Evolutionary conservation across 2,329 filamentous ascomycete species (phyloP).

Genomic region (Biscogniauxia marginata): DNA sequence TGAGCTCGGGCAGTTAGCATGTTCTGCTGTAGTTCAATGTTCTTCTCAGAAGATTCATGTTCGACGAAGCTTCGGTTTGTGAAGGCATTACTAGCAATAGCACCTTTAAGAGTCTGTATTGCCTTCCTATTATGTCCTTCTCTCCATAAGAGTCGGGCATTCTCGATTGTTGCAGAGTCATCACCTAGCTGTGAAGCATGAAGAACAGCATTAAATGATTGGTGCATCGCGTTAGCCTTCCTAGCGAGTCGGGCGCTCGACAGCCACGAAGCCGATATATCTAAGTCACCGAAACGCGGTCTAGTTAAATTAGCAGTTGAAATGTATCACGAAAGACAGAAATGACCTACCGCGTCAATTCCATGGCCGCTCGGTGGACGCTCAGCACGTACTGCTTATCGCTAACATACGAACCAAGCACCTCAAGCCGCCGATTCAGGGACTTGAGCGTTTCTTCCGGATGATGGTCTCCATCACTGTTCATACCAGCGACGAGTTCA

Average conservation of each 20-base stretch:
- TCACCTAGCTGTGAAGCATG: constrained; percentile 84
- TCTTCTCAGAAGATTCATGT: constrained; percentile 39
- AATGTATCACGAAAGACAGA: constrained; percentile 3
- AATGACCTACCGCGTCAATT: constrained; percentile 62
- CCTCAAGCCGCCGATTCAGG: constrained; percentile 76
- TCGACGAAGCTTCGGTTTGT: constrained; percentile 44
- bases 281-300: constrained; percentile 63
- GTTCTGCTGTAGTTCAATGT: constrained; percentile 50
- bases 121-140: constrained; percentile 93
- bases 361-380: constrained; percentile 83
- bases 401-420: constrained; percentile 82
- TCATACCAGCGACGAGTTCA: constrained; percentile 65
- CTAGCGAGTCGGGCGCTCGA: constrained; percentile 81
- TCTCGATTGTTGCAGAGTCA: constrained; percentile 87
- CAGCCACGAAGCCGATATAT: constrained; percentile 83
- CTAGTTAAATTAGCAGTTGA: constrained; percentile 38
- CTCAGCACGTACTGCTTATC: constrained; percentile 95
- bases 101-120: constrained; percentile 84
- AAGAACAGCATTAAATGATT: constrained; percentile 90
- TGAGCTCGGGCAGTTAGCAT: constrained; percentile 75
- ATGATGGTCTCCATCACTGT: constrained; percentile 39
- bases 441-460: constrained; percentile 48
- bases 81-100: constrained; percentile 80
- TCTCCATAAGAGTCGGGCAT: constrained; percentile 88
- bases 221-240: constrained; percentile 78